Conservation (phyloP, 208 protist genomes). For the Trypanosoma scelopori region DNA sequence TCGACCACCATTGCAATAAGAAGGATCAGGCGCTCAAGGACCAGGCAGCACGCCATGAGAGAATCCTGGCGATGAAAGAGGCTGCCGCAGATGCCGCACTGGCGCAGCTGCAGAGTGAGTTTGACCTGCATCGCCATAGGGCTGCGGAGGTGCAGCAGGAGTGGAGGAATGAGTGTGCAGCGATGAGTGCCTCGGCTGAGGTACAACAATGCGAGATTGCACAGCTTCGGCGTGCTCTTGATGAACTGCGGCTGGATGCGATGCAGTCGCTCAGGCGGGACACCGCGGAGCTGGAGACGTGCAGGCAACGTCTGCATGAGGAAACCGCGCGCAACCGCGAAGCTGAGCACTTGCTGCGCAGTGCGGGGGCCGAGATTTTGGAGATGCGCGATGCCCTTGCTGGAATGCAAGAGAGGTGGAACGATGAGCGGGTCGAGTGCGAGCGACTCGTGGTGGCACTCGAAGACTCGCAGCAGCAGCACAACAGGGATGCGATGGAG, state of each 20-base stretch:
- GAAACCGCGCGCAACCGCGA: conserved; percentile 13
- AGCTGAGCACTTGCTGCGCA: conserved; percentile 18
- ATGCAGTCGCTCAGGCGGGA: neutral
- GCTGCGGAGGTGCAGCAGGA: conserved; percentile 17
- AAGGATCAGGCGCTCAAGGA: conserved; percentile 4
- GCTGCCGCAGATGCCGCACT: neutral
- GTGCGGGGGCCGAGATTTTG: conserved; percentile 6
- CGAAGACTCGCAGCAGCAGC: neutral
- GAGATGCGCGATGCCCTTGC: conserved; percentile 7
- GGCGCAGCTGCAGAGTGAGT: conserved; percentile 9
- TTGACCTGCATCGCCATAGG: neutral
- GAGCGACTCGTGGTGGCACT: neutral
- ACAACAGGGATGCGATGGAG: neutral
- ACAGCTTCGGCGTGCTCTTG: conserved; percentile 18
- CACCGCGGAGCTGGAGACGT: conserved; percentile 13
- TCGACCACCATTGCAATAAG: conserved; percentile 10
- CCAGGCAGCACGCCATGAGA: conserved; percentile 17
- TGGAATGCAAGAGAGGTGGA: conserved; percentile 1
- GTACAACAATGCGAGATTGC: neutral
- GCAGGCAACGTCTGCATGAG: neutral
- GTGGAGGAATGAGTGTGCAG: conserved; percentile 2
- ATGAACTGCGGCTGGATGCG: conserved; percentile 20
- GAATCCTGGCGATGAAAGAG: conserved; percentile 3
- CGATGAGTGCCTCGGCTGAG: conserved; percentile 1
- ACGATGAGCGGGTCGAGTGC: neutral